A percentile compares a stretch with the other conserved stretches of the same genome.
Evolutionary conservation across 169 alveolate genomes (phyloP).

Genomic region (Plasmodium relictum): DNA sequence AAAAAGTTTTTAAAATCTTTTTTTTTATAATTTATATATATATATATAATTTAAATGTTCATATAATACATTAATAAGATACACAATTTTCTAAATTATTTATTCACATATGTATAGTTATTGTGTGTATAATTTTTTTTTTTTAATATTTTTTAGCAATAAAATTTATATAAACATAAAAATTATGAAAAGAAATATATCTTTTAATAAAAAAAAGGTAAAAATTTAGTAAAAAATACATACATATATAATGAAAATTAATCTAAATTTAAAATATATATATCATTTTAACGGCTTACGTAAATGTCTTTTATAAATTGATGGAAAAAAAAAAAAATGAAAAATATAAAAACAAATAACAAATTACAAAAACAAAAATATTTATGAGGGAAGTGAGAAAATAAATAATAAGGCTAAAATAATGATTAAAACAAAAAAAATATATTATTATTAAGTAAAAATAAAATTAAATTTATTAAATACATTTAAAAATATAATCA

Average conservation of each 20-base stretch:
- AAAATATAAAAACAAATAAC: not conserved
- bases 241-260: not conserved
- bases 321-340: conserved; percentile 1
- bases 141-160: too few species aligned
- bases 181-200: too few species aligned
- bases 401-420: not conserved
- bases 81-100: too few species aligned
- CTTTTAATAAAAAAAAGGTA: too few species aligned
- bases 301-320: conserved; percentile 22
- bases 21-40: too few species aligned
- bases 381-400: not conserved
- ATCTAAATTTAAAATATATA: conserved; percentile 1
- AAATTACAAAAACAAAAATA: conserved; percentile 10
- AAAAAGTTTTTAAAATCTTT: too few species aligned
- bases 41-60: too few species aligned
- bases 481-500: not conserved
- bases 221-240: not conserved
- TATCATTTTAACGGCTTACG: conserved; percentile 26
- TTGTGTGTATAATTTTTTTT: too few species aligned
- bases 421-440: conserved; percentile 1
- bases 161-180: too few species aligned
- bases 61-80: too few species aligned
- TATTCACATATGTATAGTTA: too few species aligned
- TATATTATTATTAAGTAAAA: not conserved
- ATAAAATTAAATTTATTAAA: not conserved